Percentiles rank a stretch among this genome's conserved stretches.
Evolutionary conservation across 768 basidiomycete genomes (phyloP).

Genomic region (Tulasnella sp.): DNA sequence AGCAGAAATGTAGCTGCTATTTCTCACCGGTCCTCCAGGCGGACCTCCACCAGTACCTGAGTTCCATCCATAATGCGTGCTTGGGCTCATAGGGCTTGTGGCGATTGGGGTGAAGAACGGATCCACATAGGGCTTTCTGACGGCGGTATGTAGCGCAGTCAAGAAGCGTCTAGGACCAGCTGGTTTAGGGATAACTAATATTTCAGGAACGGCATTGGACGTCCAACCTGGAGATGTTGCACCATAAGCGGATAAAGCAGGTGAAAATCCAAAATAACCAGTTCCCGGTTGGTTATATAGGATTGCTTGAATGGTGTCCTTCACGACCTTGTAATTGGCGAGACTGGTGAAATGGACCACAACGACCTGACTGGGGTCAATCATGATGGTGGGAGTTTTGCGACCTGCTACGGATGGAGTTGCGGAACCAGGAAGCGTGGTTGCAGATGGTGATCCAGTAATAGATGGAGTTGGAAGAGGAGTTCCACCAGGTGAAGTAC

Average conservation of each 20-base stretch:
- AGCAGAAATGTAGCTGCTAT: background rate
- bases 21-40: background rate
- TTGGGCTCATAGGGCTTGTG: slow-evolving; percentile 73
- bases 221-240: background rate
- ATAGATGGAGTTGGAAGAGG: background rate
- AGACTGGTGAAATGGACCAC: slow-evolving; percentile 88
- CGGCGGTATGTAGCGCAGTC: slow-evolving; percentile 82
- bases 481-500: slow-evolving; percentile 17
- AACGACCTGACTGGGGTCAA: slow-evolving; percentile 30
- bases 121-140: slow-evolving; percentile 75
- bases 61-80: slow-evolving; percentile 23
- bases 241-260: slow-evolving; percentile 21
- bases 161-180: slow-evolving; percentile 88
- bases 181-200: slow-evolving; percentile 95
- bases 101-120: slow-evolving; percentile 92
- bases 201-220: slow-evolving; percentile 46
- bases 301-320: slow-evolving; percentile 67
- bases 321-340: slow-evolving; percentile 74
- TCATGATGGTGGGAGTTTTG: background rate
- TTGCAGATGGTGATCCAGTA: background rate
- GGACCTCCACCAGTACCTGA: background rate
- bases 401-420: background rate
- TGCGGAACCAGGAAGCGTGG: background rate
- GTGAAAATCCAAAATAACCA: slow-evolving; percentile 30
- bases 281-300: slow-evolving; percentile 38